These are phyloP conservation scores for Cytospora piceicola DNA, from an alignment of 2,329 filamentous ascomycete species.

Conservation along the genomic window DNA sequence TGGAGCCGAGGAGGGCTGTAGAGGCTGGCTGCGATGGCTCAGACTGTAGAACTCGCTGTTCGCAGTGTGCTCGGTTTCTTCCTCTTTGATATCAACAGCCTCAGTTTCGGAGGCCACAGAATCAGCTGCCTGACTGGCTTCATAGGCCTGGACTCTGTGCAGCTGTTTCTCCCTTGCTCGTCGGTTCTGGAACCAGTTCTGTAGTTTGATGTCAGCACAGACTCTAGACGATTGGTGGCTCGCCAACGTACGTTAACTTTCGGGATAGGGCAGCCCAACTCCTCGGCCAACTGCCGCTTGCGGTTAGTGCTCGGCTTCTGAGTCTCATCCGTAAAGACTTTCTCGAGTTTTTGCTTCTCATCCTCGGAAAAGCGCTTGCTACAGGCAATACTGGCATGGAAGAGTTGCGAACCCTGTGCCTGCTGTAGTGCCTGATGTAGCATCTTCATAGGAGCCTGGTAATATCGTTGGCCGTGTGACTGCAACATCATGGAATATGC, in stretches of 20 bases:
- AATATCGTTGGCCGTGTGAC: constrained; percentile 27
- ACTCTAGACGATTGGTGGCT: background rate
- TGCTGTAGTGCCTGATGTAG: constrained; percentile 27
- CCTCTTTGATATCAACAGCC: constrained; percentile 35
- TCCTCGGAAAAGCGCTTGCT: constrained; percentile 31
- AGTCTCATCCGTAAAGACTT: constrained; percentile 30
- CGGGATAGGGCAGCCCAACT: constrained; percentile 28
- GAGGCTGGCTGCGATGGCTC: constrained; percentile 40
- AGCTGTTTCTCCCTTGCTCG: constrained; percentile 69
- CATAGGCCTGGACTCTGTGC: constrained; percentile 57
- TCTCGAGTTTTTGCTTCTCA: constrained; percentile 30
- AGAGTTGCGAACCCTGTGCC: constrained; percentile 24
- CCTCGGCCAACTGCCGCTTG: constrained; percentile 29
- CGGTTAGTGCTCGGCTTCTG: constrained; percentile 31
- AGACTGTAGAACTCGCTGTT: constrained; percentile 41
- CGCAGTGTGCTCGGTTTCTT: constrained; percentile 33
- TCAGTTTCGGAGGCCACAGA: constrained; percentile 42
- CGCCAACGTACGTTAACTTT: constrained; percentile 28
- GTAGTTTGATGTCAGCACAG: constrained; percentile 37
- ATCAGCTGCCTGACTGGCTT: constrained; percentile 48
- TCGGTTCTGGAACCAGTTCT: constrained; percentile 74
- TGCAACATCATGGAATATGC: constrained; percentile 27
- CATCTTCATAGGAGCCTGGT: constrained; percentile 26
- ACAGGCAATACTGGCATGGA: constrained; percentile 27
- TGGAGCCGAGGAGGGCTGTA: constrained; percentile 44